Evolutionary conservation across 2,329 filamentous ascomycete species (phyloP), one percentile per base, ranked within the genome.

Genomic region (Aurifilum marmelostoma): DNA sequence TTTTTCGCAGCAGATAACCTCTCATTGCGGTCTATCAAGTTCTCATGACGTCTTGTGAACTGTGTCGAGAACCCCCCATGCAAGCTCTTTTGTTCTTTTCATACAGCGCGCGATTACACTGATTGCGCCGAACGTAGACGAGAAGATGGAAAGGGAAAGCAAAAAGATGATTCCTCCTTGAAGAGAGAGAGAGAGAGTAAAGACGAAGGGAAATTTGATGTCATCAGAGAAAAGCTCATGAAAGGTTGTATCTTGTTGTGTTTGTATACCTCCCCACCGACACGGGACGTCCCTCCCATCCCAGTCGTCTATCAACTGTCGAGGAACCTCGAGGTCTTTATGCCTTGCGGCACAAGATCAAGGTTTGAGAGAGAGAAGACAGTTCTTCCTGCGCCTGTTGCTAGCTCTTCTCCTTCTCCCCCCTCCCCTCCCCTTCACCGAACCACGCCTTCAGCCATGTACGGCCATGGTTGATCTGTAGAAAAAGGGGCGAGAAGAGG

Each of bases 361-460:
- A 69, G 78, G 79, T 83, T 84, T 85, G 83, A 87, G 85, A 71
- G 66, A 88, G 87, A 89, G 87, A 89, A 89, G 87, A 89, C 87
- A 89, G 86, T 81, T 81, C 81, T 84, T 82, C 24, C 43, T 66
- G 47, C 39, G 52, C 65, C 34, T 41, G 21, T 41, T 11, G 24
- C 37, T 39, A 7, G 37, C 37, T n/a, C n/a, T n/a, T n/a, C n/a
- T n/a, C n/a, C n/a, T n/a, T n/a, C n/a, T n/a, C n/a, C n/a, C n/a
- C n/a, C n/a, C n/a, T n/a, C 34, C 34, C 34, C 34, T 37, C 34
- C 34, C 34, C 4, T 9, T 37, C 34, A 5, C 34, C 34, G 9
- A 37, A 37, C 34, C 34, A 37, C 34, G n/a, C n/a, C n/a, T n/a
- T n/a, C n/a, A n/a, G n/a, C n/a, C n/a, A n/a, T n/a, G n/a, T n/a